A percentile compares a stretch with the other conserved stretches of the same genome.
phyloP scores from a whole-genome alignment of 225 moss, liverwort and hornwort species.

The Antitrichia curtipendula region DNA sequence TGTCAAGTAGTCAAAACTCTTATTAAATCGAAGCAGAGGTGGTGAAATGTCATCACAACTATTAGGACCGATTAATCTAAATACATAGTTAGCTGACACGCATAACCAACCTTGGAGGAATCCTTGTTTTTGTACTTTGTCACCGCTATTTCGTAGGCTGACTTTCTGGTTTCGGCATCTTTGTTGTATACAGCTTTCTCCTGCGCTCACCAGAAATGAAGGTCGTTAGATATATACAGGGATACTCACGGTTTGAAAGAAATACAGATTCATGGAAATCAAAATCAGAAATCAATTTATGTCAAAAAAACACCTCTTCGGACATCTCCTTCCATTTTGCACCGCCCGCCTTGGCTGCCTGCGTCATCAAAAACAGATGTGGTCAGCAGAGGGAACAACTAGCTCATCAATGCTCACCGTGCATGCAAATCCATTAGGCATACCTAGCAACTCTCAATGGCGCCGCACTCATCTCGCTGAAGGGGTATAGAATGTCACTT shows the following conservation, averaged over 20 bases:
- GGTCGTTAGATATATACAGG: neutral
- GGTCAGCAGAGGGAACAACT: neutral
- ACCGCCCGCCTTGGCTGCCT: constrained; percentile 29
- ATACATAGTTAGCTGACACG: neutral
- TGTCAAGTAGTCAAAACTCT: neutral
- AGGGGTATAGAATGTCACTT: neutral
- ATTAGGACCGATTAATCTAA: neutral
- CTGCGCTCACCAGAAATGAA: neutral
- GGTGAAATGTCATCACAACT: neutral
- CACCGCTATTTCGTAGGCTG: constrained; percentile 25
- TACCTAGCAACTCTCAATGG: neutral
- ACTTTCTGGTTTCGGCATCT: constrained; percentile 28
- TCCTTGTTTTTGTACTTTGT: constrained; percentile 22
- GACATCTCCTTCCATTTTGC: constrained; percentile 32
- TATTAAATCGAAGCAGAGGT: neutral
- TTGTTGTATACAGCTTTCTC: constrained; percentile 28
- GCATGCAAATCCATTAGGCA: neutral
- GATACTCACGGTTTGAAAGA: neutral
- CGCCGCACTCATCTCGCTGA: neutral
- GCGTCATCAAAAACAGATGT: neutral
- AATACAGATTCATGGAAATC: too few relatives aligned
- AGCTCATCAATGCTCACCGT: neutral
- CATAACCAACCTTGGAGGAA: constrained; percentile 7
- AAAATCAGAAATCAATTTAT: neutral
- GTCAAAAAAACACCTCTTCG: constrained; percentile 5